These are phyloP conservation scores for Diaporthe citrichinensis DNA, from an alignment of 2,329 filamentous ascomycete species.

Conservation along the genomic window DNA sequence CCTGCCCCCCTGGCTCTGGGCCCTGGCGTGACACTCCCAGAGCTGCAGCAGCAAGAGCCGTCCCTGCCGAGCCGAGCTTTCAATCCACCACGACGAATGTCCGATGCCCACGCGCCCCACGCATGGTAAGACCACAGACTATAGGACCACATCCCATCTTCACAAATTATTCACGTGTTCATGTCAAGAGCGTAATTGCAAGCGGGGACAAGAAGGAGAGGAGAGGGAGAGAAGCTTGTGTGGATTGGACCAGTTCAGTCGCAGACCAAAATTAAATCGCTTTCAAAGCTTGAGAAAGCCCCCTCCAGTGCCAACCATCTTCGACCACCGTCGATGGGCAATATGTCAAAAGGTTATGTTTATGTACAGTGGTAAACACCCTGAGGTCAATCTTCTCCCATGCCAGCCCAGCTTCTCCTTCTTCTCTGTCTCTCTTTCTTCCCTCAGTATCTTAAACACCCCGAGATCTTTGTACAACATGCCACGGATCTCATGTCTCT, in stretches of 20 bases:
- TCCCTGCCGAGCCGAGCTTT: conserved; percentile 13
- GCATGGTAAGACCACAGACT: neutral
- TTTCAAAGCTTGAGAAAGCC: conserved; percentile 36
- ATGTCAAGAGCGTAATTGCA: neutral
- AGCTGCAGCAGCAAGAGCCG: neutral
- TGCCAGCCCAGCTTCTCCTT: neutral
- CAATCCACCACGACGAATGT: neutral
- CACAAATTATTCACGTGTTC: neutral
- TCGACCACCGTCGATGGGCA: conserved; percentile 12
- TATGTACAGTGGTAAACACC: conserved; percentile 38
- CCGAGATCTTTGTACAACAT: conserved; percentile 35
- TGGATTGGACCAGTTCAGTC: conserved; percentile 32
- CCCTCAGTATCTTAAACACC: conserved; percentile 27
- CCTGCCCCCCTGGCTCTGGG: neutral
- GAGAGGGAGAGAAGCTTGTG: neutral
- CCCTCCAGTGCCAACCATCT: conserved; percentile 6
- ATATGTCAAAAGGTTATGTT: conserved; percentile 37
- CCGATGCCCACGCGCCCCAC: neutral
- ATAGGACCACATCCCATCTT: neutral
- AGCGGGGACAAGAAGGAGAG: neutral
- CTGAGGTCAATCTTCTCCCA: conserved; percentile 19
- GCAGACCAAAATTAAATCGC: conserved; percentile 40
- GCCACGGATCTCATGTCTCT: conserved; percentile 6
- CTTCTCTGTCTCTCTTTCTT: neutral
- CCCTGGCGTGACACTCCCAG: conserved; percentile 5